Percentiles rank a stretch among this genome's conserved stretches.
These are phyloP conservation scores for Leccinum griseonigrum DNA, from an alignment of 1,284 basidiomycete species.

Conservation along the genomic window DNA sequence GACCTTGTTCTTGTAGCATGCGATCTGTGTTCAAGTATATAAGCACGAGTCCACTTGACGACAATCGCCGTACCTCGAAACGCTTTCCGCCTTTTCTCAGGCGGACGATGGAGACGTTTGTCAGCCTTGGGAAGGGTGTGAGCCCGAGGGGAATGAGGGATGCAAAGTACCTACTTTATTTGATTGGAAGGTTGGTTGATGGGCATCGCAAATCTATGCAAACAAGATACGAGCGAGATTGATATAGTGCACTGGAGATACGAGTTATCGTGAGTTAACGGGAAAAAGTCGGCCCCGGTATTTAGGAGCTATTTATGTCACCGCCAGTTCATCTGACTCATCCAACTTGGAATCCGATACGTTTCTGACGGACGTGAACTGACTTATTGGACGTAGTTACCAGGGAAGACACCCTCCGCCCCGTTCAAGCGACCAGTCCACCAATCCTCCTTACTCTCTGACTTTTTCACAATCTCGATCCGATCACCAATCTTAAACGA, in stretches of 20 bases:
- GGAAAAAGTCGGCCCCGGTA: conserved; percentile 9
- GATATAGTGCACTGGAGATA: neutral
- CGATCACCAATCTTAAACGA: conserved; percentile 90
- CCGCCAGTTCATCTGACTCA: neutral
- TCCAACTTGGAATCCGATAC: neutral
- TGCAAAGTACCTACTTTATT: conserved; percentile 62
- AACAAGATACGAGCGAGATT: neutral
- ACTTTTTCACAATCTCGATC: conserved; percentile 90
- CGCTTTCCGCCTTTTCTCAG: conserved; percentile 97
- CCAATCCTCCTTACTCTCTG: conserved; percentile 90
- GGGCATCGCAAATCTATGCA: conserved; percentile 35
- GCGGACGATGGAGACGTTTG: conserved; percentile 95
- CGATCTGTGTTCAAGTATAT: conserved; percentile 61
- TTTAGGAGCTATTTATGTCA: conserved; percentile 17
- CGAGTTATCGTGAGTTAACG: conserved; percentile 4
- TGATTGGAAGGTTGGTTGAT: conserved; percentile 86
- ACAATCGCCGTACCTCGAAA: conserved; percentile 71
- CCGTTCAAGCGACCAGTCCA: conserved; percentile 94
- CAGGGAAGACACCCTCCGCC: conserved; percentile 90
- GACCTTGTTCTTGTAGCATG: conserved; percentile 99
- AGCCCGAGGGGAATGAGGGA: neutral
- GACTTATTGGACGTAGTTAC: conserved; percentile 48
- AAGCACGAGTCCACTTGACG: neutral
- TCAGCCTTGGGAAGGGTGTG: conserved; percentile 56
- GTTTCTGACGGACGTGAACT: neutral